Base-by-base conservation (phyloP, 192 early-diverging fungal species). In the Podila epigama region DNA sequence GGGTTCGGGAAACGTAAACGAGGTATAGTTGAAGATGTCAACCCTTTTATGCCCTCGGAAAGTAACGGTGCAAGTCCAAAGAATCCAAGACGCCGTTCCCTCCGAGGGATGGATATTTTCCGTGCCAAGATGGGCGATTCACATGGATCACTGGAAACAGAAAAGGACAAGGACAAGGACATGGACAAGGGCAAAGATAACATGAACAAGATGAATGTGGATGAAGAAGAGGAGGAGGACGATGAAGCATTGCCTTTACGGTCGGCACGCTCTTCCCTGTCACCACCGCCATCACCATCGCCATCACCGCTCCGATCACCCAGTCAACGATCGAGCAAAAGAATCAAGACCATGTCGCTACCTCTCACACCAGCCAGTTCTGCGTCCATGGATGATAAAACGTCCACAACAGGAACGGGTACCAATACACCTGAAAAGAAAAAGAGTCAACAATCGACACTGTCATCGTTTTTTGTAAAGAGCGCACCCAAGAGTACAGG, bases 401-500 rank as follows among this genome's bases (percentile, higher is more conserved):
- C 51, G 1, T 16, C 0, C 7, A 22, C 50, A 27, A 28, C 53
- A 25, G 28, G 1, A 1, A 15, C 51, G 4, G 34, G 16, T 34
- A 11, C 36, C 25, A 58, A 42, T 13, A 27, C 44, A 48, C 28
- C 61, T 2, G 51, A 4, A n/a, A 69, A 58, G 40, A 25, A 58
- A 63, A 58, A 36, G 18, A 16, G 12, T 7, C 57, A 68, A 20
- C 70, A 75, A 22, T 34, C 55, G 2, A 68, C 73, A 0, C 44
- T 77, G 5, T 63, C 66, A 0, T 37, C 73, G 12, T 77, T 77
- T 27, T 77, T 77, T 35, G 22, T 48, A 0, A 15, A 44, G 11
- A 58, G 62, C 5, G 59, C 73, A 15, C 50, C 65, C 18, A 55
- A 52, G 13, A 66, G 73, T 31, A 77, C 73, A 3, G 73, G 73